phyloP scores from a whole-genome alignment of 2,329 filamentous ascomycete genomes.

The Penicillium sp. region DNA sequence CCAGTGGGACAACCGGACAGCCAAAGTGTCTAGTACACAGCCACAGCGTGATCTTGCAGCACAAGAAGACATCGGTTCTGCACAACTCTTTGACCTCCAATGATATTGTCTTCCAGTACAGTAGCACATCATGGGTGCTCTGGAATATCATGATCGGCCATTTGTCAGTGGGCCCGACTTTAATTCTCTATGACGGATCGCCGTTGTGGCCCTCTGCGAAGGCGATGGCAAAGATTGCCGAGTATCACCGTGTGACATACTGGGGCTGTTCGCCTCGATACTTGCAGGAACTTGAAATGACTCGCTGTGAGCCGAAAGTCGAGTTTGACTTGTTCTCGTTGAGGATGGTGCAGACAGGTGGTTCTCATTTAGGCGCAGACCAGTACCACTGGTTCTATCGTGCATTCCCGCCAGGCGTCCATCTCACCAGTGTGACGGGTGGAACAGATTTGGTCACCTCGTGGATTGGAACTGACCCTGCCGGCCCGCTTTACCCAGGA shows the following conservation, averaged over 20 bases:
- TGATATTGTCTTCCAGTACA: conserved; percentile 50
- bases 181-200: conserved; percentile 49
- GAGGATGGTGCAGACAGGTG: conserved; percentile 50
- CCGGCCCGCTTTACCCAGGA: conserved; percentile 46
- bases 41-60: conserved; percentile 47
- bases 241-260: conserved; percentile 23
- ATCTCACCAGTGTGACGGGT: conserved; percentile 47
- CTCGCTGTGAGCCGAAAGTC: conserved; percentile 36
- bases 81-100: conserved; percentile 47
- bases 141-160: conserved; percentile 50
- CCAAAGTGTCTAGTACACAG: conserved; percentile 52
- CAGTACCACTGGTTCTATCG: conserved; percentile 46
- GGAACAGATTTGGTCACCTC: conserved; percentile 53
- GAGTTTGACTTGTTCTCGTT: conserved; percentile 43
- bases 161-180: conserved; percentile 44
- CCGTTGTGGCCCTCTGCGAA: conserved; percentile 45
- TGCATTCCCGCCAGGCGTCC: conserved; percentile 42
- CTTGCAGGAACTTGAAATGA: conserved; percentile 46
- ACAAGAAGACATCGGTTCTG: conserved; percentile 48
- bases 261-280: conserved; percentile 51
- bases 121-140: conserved; percentile 52
- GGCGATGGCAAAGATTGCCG: conserved; percentile 28
- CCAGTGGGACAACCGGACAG: conserved; percentile 47
- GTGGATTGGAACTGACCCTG: conserved; percentile 46
- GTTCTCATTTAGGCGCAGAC: conserved; percentile 46